Evolutionary conservation across 2,329 filamentous ascomycete species (phyloP).

Genomic region (Botrytis elliptica): DNA sequence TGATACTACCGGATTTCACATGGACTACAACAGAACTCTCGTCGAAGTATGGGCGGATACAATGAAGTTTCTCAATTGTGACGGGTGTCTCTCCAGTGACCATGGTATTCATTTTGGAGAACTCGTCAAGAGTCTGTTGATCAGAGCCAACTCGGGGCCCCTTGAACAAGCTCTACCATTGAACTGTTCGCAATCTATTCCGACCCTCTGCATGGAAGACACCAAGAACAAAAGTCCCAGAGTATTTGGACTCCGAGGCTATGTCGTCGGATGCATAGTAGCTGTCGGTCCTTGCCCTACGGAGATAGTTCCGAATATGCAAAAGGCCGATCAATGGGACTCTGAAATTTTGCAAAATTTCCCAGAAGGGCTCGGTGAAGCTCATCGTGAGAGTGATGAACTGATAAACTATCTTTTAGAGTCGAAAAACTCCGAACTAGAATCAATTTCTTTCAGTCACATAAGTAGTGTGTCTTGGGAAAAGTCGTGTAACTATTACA

Average conservation of each 20-base stretch:
- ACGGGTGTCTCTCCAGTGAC: background rate
- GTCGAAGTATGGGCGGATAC: conserved; percentile 36
- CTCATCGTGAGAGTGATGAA: background rate
- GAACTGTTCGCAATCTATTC: background rate
- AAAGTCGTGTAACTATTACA: background rate
- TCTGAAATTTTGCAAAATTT: conserved; percentile 1
- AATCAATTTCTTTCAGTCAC: background rate
- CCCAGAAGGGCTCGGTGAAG: background rate
- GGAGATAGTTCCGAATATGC: background rate
- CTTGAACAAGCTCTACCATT: background rate
- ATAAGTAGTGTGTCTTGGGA: background rate
- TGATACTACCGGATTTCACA: conserved; percentile 31
- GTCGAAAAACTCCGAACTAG: background rate
- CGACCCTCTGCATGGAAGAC: background rate
- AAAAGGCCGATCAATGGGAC: background rate
- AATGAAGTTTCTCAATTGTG: conserved; percentile 31
- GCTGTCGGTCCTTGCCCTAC: background rate
- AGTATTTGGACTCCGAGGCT: background rate
- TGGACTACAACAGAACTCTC: conserved; percentile 34
- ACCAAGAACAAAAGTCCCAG: too few species aligned
- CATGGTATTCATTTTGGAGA: background rate
- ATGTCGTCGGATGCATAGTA: conserved; percentile 9
- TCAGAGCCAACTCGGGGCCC: background rate
- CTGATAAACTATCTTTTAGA: background rate
- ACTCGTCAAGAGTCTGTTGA: conserved; percentile 10